Evolutionary conservation across 352 stramenopile species (phyloP), one percentile per base, ranked within the genome.

Genomic region (Phytophthora idaei): DNA sequence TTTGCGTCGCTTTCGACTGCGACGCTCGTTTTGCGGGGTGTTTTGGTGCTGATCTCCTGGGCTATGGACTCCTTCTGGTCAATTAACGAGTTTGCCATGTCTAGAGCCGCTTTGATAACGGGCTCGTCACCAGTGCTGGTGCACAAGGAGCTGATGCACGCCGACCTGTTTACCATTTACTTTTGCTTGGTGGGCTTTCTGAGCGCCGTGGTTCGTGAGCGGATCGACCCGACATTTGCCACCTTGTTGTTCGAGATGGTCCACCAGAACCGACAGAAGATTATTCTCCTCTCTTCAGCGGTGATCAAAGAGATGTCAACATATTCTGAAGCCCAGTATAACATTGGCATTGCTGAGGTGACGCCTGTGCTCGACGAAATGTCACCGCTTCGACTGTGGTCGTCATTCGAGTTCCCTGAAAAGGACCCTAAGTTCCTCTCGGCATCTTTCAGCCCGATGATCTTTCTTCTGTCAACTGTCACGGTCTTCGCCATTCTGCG

Each of bases 1-100:
- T 82, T 82, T 32, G 69, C 74, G 8, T 64, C 71, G 10, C 62
- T 76, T 34, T 80, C 69, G 8, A 70, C 54, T 2, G 50, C 58
- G 12, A 71, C 53, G 2, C 58, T 78, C 0, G 49, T 72, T 5
- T 15, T 70, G 27, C 60, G 64, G 0, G 65, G 68, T 14, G 15
- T 72, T n/a, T 12, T 76, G 25, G 53, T 80, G 11, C 36, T 80
- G 1, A 6, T 70, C 1, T 72, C 69, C 1, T 83, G 75, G 71
- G 39, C 54, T 21, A 11, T 74, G 0, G 57, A 72, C 29, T 57
- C 39, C 9, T 80, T 78, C 44, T 83, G 75, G 75, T 56, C 69
- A 0, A 42, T 83, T 8, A 65, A 57, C 21, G 72, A 77, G 21
- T 80, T 78, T 27, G 64, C 57, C 28, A 50, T 80, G 48, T 52